phyloP scores from a whole-genome alignment of 2,329 filamentous ascomycete species.

The Xenoacremonium recifei region DNA sequence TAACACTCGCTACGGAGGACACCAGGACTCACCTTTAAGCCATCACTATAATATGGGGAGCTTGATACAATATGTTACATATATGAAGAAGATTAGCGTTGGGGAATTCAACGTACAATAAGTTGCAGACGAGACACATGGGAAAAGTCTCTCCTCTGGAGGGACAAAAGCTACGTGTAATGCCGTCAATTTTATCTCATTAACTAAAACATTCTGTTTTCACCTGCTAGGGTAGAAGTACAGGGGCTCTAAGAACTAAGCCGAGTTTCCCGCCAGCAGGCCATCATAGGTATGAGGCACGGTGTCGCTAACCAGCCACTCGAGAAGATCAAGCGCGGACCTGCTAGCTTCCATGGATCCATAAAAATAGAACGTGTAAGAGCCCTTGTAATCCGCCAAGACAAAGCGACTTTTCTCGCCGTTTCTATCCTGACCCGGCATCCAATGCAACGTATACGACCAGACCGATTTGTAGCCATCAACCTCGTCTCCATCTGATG shows the following conservation, averaged over 20 bases:
- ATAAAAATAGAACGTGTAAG: not conserved
- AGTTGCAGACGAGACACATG: no score
- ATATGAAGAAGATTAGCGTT: no score
- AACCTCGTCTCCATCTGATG: not conserved
- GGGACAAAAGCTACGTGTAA: no score
- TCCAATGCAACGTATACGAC: not conserved
- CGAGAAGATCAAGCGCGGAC: not conserved
- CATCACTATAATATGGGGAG: no score
- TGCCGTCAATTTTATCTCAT: no score
- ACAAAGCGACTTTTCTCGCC: not conserved
- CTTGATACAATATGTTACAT: no score
- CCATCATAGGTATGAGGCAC: not conserved
- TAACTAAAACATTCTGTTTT: no score
- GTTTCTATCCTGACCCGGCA: not conserved
- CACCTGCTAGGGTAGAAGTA: no score
- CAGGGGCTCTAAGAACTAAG: not conserved
- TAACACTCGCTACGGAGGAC: no score
- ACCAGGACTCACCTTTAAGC: no score
- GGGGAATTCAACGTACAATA: no score
- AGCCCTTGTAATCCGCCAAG: not conserved
- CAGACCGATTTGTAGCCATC: not conserved
- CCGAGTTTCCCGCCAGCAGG: not conserved
- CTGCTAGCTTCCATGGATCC: not conserved
- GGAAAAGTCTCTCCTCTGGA: no score
- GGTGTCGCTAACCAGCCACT: not conserved